Base-by-base conservation (phyloP, 805 yeast genomes). In the Metschnikowia orientalis region DNA sequence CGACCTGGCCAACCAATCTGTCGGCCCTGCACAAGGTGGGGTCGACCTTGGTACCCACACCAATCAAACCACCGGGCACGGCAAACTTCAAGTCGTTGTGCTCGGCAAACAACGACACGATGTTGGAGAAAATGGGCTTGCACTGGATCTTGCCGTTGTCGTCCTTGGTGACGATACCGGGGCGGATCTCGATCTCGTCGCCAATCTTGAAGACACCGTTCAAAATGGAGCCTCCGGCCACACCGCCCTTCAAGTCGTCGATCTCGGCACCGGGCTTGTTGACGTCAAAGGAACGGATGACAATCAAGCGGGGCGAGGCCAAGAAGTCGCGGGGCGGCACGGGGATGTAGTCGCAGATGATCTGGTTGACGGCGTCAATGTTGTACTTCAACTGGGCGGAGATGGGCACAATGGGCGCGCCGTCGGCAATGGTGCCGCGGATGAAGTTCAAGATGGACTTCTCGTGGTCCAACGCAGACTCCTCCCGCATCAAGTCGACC, bases 11-110 rank as follows among this genome's bases (percentile, higher is more conserved):
- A 36, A 94, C 97, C 54, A 92, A 75, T 71, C 98, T 86, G 69
- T 92, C 99, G 41, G 97, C 99, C 71, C 98, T 85, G 74, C 99
- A 92, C 54, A 92, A 71, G 2, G 98, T 92, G 37, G 99, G 99
- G 66, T 92, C 99, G 48, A 92, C 95, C 67, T 86, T 87, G 32
- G 98, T 92, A 70, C 99, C 99, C 38, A 92, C 97, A 78, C 99
- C 99, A 54, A 92, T 94, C 59, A 92, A 77, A 45, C 99, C 99
- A 80, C 99, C 99, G 28, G 99, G 99, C 53, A 92, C 98, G 38
- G 99, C 99, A 55, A 90, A 92, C 63, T 92, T 92, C 64, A 92
- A 77, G 61, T 89, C 96, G 56, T 92, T 94, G 67, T 92, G 89
- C 67, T 92, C 99, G 39, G 99, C 97, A 59, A 89, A 90, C 49